These are phyloP conservation scores for Tulasnella sp. DNA, from an alignment of 768 basidiomycete genomes.

Conservation along the genomic window DNA sequence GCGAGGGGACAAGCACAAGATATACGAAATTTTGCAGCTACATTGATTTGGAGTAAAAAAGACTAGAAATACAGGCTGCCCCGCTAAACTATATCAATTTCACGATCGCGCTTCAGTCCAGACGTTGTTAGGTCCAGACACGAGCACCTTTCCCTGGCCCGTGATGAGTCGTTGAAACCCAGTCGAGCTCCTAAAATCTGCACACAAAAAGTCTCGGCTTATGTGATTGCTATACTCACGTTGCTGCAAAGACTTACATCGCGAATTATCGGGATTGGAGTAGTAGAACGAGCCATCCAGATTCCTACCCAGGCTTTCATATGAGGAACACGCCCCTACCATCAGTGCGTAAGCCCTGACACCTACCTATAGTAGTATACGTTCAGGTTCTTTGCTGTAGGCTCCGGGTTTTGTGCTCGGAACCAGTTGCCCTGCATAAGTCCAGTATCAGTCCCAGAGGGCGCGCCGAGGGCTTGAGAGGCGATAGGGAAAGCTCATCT, in stretches of 20 bases:
- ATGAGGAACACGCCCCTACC: not conserved
- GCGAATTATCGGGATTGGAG: constrained; percentile 5
- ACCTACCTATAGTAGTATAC: not conserved
- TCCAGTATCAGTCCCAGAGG: not conserved
- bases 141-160: too few relatives aligned
- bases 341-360: not conserved
- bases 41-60: too few relatives aligned
- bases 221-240: not conserved
- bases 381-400: not conserved
- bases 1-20: too few relatives aligned
- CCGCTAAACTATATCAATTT: too few relatives aligned
- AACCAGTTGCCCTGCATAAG: not conserved
- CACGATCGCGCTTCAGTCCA: too few relatives aligned
- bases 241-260: not conserved
- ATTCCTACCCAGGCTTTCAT: constrained; percentile 12
- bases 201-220: not conserved
- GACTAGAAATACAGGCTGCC: too few relatives aligned
- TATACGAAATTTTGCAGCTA: too few relatives aligned
- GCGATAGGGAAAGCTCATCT: not conserved
- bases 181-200: not conserved
- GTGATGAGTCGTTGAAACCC: too few relatives aligned
- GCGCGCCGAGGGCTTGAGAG: too few relatives aligned
- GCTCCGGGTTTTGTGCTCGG: not conserved
- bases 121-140: too few relatives aligned
- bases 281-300: constrained; percentile 33